A percentile compares a stretch with the other conserved stretches of the same genome.
Conservation (phyloP, 2,329 filamentous ascomycete species). For the Clarireedia monteithiana region DNA sequence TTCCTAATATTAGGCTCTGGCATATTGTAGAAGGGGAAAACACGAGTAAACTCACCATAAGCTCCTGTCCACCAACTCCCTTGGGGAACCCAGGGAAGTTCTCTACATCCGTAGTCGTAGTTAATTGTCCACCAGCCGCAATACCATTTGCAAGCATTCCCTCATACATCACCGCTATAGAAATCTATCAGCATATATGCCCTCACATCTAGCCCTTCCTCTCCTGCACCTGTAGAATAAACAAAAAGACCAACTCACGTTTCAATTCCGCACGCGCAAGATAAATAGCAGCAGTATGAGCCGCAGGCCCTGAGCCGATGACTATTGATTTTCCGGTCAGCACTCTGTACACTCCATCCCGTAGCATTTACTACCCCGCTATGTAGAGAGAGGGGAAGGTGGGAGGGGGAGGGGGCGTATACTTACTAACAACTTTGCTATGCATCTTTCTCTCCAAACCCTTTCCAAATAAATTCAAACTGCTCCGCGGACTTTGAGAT, state of each 20-base stretch:
- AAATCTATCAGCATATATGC: neutral
- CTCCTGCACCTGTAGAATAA: neutral
- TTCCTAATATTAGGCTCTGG: neutral
- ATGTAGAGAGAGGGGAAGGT: neutral
- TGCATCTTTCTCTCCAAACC: slow-evolving; percentile 62
- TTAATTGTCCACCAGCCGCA: slow-evolving; percentile 91
- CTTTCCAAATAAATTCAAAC: slow-evolving; percentile 19
- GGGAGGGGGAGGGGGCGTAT: neutral
- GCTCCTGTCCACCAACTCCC: slow-evolving; percentile 74
- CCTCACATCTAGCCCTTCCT: slow-evolving; percentile 23
- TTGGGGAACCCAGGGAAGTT: slow-evolving; percentile 95
- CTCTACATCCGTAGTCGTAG: slow-evolving; percentile 96
- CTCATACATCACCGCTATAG: slow-evolving; percentile 76
- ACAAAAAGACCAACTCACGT: slow-evolving; percentile 35
- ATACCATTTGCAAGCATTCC: slow-evolving; percentile 97
- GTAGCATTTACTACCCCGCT: neutral
- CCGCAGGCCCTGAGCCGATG: slow-evolving; percentile 91
- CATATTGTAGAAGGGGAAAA: neutral
- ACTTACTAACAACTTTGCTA: slow-evolving; percentile 82
- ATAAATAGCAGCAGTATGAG: slow-evolving; percentile 96
- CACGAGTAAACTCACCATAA: slow-evolving; percentile 52
- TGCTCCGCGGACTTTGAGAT: no score
- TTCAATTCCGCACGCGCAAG: slow-evolving; percentile 89
- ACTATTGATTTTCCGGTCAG: slow-evolving; percentile 37
- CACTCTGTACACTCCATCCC: neutral